These are phyloP conservation scores for Lagenaria siceraria DNA, from an alignment of 306 rosid species.

Conservation along the genomic window DNA sequence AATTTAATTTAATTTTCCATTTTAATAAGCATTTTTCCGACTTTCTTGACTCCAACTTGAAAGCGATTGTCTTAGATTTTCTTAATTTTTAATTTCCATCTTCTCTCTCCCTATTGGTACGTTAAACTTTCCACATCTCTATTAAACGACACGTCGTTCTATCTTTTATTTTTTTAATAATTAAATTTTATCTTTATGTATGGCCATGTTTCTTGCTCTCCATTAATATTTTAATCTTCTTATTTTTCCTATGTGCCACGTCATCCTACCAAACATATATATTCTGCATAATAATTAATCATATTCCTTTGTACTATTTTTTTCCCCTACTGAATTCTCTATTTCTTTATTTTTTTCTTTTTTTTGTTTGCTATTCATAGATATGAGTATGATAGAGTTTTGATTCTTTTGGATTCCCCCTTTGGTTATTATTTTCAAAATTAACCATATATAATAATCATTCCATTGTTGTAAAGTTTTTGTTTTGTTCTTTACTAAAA, in stretches of 20 bases:
- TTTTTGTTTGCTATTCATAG: not conserved
- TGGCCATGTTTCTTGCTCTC: not conserved
- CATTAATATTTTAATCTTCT: not conserved
- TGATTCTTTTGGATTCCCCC: not conserved
- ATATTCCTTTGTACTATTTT: not conserved
- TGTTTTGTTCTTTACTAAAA: not conserved
- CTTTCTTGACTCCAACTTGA: conserved; percentile 54
- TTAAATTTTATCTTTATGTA: not conserved
- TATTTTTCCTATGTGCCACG: not conserved
- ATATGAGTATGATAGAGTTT: not conserved
- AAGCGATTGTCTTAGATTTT: conserved; percentile 64
- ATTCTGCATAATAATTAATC: not conserved
- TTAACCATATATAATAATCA: not conserved
- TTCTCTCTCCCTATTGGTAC: not conserved
- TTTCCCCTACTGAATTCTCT: not conserved
- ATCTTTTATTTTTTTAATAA: too few relatives aligned
- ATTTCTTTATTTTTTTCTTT: not conserved
- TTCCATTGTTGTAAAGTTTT: not conserved
- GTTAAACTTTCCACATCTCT: not conserved
- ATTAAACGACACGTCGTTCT: not conserved
- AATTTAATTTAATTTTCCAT: conserved; percentile 4
- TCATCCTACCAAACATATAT: not conserved
- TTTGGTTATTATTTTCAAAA: not conserved
- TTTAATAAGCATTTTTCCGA: conserved; percentile 12
- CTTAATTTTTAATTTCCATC: conserved; percentile 12